Percentiles rank a stretch among this genome's conserved stretches.
These are phyloP conservation scores for Fraxinus latifolia DNA, from an alignment of 305 asterid genomes.

Conservation along the genomic window DNA sequence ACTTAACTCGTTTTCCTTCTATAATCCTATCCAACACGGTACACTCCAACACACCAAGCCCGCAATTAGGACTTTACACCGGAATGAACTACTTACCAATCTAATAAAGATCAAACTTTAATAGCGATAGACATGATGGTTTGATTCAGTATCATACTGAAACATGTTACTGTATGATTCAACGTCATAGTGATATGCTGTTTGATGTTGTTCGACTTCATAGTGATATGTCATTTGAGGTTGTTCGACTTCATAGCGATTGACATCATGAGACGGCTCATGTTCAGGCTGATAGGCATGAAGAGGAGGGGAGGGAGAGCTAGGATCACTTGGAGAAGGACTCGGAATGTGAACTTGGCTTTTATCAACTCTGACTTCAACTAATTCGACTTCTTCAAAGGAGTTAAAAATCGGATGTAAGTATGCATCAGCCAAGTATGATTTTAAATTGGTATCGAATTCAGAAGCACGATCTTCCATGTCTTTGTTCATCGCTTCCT, in stretches of 20 bases:
- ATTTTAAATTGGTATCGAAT: conserved; percentile 38
- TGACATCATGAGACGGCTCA: conserved; percentile 35
- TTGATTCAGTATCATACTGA: conserved; percentile 41
- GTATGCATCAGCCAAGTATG: conserved; percentile 83
- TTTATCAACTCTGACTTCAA: conserved; percentile 58
- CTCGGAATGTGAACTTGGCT: conserved; percentile 29
- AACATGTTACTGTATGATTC: conserved; percentile 31
- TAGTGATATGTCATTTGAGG: conserved; percentile 25
- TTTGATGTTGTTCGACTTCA: conserved; percentile 16
- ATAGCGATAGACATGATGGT: conserved; percentile 37
- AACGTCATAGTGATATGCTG: neutral
- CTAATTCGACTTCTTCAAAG: conserved; percentile 71
- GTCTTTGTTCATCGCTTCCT: conserved; percentile 95
- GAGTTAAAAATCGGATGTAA: conserved; percentile 88
- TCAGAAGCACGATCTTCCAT: conserved; percentile 47
- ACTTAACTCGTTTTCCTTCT: neutral
- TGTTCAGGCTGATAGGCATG: conserved; percentile 27
- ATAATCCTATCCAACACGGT: neutral
- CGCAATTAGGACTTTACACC: conserved; percentile 4
- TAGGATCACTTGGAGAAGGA: conserved; percentile 39
- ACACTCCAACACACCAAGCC: neutral
- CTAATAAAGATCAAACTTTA: conserved; percentile 24
- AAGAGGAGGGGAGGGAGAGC: conserved; percentile 48
- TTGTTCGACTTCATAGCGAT: conserved; percentile 33
- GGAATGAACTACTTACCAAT: conserved; percentile 10